Conservation (phyloP, 2,329 filamentous ascomycete species). For the Neonectria coccinea region DNA sequence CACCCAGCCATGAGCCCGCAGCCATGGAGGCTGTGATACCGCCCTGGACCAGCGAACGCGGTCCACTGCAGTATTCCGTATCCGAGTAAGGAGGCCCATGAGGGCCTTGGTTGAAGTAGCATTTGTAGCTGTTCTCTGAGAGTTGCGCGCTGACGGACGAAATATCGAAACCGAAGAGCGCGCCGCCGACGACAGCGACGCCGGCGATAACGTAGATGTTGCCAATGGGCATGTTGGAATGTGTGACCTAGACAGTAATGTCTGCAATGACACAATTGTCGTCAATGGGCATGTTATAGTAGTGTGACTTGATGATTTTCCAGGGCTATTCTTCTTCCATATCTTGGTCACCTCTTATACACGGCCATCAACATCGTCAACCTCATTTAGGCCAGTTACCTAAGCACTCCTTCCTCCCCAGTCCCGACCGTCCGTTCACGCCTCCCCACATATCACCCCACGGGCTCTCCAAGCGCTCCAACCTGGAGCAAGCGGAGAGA, state of each 20-base stretch:
- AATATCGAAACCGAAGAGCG: slow-evolving; percentile 44
- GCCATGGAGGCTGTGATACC: slow-evolving; percentile 65
- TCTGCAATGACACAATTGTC: background rate
- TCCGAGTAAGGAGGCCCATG: slow-evolving; percentile 48
- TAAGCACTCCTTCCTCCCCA: background rate
- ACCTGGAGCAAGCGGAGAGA: slow-evolving; percentile 17
- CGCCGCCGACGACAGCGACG: slow-evolving; percentile 40
- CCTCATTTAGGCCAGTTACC: background rate
- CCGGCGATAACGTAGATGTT: slow-evolving; percentile 44
- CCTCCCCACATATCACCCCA: slow-evolving; percentile 21
- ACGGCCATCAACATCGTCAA: background rate
- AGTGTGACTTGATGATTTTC: background rate
- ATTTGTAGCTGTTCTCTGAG: slow-evolving; percentile 52
- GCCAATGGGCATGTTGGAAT: slow-evolving; percentile 26
- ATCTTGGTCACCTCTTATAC: background rate
- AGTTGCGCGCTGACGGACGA: slow-evolving; percentile 43
- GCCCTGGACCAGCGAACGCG: slow-evolving; percentile 59
- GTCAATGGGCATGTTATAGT: background rate
- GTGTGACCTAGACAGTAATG: no score
- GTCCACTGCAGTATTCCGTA: slow-evolving; percentile 48
- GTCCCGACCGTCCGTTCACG: background rate
- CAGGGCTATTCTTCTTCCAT: background rate
- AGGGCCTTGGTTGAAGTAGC: slow-evolving; percentile 54
- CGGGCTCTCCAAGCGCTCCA: slow-evolving; percentile 19
- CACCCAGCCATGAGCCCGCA: slow-evolving; percentile 63